Evolutionary conservation across 768 basidiomycete species (phyloP).

Genomic region (Psilocybe subaeruginosa): DNA sequence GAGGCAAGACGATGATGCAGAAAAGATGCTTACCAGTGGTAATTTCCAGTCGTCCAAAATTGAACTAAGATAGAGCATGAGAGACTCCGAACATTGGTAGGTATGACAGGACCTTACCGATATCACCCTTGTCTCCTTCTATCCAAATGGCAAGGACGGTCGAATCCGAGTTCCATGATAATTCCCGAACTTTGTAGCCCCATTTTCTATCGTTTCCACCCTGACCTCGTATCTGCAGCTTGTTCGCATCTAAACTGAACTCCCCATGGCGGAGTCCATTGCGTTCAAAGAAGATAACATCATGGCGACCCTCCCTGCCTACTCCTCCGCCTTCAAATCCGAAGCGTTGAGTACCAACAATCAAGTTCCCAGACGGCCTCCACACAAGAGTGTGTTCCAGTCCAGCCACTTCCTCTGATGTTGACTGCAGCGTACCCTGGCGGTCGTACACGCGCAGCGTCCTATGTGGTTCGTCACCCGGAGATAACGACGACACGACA

Average conservation of each 20-base stretch:
- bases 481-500: conserved; percentile 76
- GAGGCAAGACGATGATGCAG: background rate
- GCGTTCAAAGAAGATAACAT: conserved; percentile 92
- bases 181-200: conserved; percentile 74
- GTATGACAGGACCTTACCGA: conserved; percentile 49
- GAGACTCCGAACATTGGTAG: background rate
- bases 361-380: conserved; percentile 88
- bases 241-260: conserved; percentile 59
- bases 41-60: conserved; percentile 93
- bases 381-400: conserved; percentile 81
- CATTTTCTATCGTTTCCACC: conserved; percentile 45
- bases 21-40: conserved; percentile 71
- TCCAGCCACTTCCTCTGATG: conserved; percentile 82
- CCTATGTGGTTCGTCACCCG: conserved; percentile 44
- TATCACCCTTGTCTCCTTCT: conserved; percentile 65
- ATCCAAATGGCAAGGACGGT: conserved; percentile 86
- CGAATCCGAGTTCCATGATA: conserved; percentile 90
- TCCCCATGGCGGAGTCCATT: conserved; percentile 94
- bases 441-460: conserved; percentile 77
- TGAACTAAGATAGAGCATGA: conserved; percentile 59
- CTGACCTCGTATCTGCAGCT: conserved; percentile 37
- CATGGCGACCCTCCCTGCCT: conserved; percentile 72
- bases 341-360: conserved; percentile 81
- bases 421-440: conserved; percentile 75
- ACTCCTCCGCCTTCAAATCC: conserved; percentile 73